Evolutionary conservation across 2,329 filamentous ascomycete species (phyloP), one percentile per base, ranked within the genome.

Genomic region (Tolypocladium capitatum): DNA sequence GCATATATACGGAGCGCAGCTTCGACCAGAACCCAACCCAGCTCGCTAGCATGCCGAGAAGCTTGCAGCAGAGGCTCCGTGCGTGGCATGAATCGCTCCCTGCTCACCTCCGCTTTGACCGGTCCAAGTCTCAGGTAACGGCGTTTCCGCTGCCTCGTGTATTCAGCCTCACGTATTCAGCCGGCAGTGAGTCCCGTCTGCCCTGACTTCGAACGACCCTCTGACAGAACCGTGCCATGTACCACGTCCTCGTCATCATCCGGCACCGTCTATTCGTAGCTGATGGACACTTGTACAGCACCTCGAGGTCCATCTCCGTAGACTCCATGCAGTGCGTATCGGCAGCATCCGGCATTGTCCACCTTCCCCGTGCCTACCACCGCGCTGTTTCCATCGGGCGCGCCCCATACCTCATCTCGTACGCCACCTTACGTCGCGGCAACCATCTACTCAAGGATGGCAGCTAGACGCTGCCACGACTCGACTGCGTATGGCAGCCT

Each of bases 381-480:
- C 57, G 59, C 30, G 60, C 65, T 0, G 76, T 73, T 36, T 70
- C 67, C 1, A 63, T 75, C 2, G 59, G 63, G 11, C 59, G 66
- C 11, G 71, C 74, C 0, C 75, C 75, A 0, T 78, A 78, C 47
- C 58, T 78, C 1, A 67, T 78, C 18, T 74, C 71, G 0, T 79
- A 79, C 54, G 72, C 75, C 0, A 75, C 72, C 0, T 79, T 79
- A 78, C 49, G 72, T 76, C 1, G 68, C 68, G 4, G 73, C 72
- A 0, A 77, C 73, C 0, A 75, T 78, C 18, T 68, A 73, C 45
- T 69, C 68, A 0, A 71, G 73, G 3, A 70, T 73, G 6, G 72
- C 74, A 0, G 70, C 74, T 3, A 69, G 70, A 40, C 63, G 68
- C 9, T 62, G 63, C 8, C 57, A 56, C 0, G 60, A 61, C 0